Base-by-base conservation (phyloP, 2,329 filamentous ascomycete species). In the Aspergillus sp. region DNA sequence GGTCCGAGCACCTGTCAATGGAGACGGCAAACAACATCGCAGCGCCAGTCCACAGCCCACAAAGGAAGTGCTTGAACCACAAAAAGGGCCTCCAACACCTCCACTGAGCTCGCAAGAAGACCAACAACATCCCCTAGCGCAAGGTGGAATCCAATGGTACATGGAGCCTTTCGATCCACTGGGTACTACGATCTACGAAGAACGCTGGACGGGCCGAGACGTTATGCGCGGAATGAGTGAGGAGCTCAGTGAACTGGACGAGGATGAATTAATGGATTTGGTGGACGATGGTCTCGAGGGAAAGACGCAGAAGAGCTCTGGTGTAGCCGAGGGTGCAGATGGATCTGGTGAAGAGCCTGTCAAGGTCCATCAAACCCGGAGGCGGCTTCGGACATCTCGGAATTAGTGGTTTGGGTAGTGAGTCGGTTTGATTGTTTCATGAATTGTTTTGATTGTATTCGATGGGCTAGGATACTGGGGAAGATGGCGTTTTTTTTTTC, bases 141-240 rank as follows among this genome's bases (percentile, higher is more conserved):
- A 85, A 43, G 91, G 91, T 49, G 91, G 91, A 30, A 75, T 95
- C 10, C 82, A 88, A 6, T 96, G 90, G 89, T 95, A 95, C 66
- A 79, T 95, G 50, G 81, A 87, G 60, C 78, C 81, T 7, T 94
- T 94, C 62, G 82, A 93, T 45, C 85, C 87, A 47, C 61, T 82
- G 46, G 91, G 90, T 48, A 95, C 89, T 0, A 91, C 85, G 0
- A 81, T 91, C 7, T 75, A 87, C 47, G 85, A 85, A 54, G 86
- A 91, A 67, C 78, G 82, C 45, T 88, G 84, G 76, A 82, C 80
- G 0, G 87, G 84, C 2, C 78, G 84, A 30, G 86, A 90, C 47
- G 82, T 86, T n/a, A 72, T 82, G 55, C 76, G 82, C 25, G 80
- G 77, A 12, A 83, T 91, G 67, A 94, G 88, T 59, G 90, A 95